Evolutionary conservation across 163 green algal genomes (phyloP).

Genomic region (Scenedesmus sp.): DNA sequence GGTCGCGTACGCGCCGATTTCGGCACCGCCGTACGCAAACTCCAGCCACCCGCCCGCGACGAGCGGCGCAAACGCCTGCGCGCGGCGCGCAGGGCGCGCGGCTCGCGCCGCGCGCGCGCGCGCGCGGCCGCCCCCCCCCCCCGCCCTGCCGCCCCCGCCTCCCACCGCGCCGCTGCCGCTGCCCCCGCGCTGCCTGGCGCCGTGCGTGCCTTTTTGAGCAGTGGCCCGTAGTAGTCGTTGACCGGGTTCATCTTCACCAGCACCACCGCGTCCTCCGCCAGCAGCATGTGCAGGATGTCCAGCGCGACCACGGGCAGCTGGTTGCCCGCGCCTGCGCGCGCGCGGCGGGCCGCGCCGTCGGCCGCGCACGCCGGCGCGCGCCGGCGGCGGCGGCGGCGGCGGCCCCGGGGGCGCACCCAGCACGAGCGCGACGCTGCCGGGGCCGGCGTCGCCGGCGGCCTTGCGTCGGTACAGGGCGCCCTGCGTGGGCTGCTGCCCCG

Average conservation of each 20-base stretch:
- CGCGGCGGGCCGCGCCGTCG: too few relatives aligned
- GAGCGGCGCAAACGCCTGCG: constrained; percentile 68
- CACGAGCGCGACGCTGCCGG: constrained; percentile 65
- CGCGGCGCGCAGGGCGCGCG: not conserved
- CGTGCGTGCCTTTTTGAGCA: constrained; percentile 32
- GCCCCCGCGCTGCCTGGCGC: too few relatives aligned
- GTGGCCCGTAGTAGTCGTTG: constrained; percentile 62
- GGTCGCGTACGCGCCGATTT: constrained; percentile 47
- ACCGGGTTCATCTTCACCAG: constrained; percentile 91
- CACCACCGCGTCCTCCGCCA: constrained; percentile 73
- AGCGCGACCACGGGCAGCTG: constrained; percentile 68
- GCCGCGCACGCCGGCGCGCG: too few relatives aligned
- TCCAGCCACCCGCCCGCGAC: constrained; percentile 72
- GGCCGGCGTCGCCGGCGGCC: constrained; percentile 22
- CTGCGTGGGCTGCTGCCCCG: constrained; percentile 69
- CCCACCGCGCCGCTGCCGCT: not conserved
- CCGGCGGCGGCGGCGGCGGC: too few relatives aligned
- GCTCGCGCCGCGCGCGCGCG: too few relatives aligned
- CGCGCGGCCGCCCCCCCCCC: too few relatives aligned
- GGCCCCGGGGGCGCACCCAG: too few relatives aligned
- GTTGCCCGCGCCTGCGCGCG: constrained; percentile 58
- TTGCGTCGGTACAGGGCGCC: constrained; percentile 63
- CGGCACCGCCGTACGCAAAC: constrained; percentile 78
- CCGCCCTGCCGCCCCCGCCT: too few relatives aligned
- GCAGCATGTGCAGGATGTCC: constrained; percentile 90